These are phyloP conservation scores for Eucalyptus sideroxylon DNA, from an alignment of 345 rosid genomes.

Conservation along the genomic window DNA sequence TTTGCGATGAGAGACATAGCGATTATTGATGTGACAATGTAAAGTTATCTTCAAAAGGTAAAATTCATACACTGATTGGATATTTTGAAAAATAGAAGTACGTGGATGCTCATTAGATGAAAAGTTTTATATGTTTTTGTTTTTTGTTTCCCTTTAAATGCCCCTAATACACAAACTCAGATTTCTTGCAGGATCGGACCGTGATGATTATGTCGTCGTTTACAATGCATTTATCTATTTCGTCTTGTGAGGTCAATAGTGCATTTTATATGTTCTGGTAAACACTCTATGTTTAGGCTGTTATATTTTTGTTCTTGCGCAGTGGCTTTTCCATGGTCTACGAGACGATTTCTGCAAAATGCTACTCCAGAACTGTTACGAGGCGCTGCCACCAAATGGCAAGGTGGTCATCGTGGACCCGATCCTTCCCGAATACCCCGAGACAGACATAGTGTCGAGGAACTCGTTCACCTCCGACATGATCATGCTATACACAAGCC, in stretches of 20 bases:
- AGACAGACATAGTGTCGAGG: slow-evolving; percentile 10
- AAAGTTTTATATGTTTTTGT: too few relatives aligned
- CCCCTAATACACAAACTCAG: too few relatives aligned
- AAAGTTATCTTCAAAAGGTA: background rate
- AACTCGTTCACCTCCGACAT: slow-evolving; percentile 19
- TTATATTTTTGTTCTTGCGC: background rate
- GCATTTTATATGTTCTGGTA: background rate
- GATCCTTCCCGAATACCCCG: slow-evolving; percentile 12
- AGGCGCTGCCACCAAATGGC: slow-evolving; percentile 21
- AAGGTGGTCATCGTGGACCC: slow-evolving; percentile 29
- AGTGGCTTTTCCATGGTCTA: slow-evolving; percentile 35
- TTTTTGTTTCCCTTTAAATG: too few relatives aligned
- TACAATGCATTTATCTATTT: too few relatives aligned
- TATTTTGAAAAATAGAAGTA: background rate
- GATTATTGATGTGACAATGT: background rate
- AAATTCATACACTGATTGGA: background rate
- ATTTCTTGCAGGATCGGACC: too few relatives aligned
- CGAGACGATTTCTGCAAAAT: slow-evolving; percentile 27
- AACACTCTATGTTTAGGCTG: background rate
- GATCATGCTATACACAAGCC: slow-evolving; percentile 27
- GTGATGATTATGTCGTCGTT: too few relatives aligned
- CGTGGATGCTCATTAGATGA: background rate
- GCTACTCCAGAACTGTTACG: slow-evolving; percentile 31
- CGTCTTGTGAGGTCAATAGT: too few relatives aligned
- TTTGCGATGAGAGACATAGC: background rate